phyloP scores from a whole-genome alignment of 257 asterid species.

The Cruciata laevipes region DNA sequence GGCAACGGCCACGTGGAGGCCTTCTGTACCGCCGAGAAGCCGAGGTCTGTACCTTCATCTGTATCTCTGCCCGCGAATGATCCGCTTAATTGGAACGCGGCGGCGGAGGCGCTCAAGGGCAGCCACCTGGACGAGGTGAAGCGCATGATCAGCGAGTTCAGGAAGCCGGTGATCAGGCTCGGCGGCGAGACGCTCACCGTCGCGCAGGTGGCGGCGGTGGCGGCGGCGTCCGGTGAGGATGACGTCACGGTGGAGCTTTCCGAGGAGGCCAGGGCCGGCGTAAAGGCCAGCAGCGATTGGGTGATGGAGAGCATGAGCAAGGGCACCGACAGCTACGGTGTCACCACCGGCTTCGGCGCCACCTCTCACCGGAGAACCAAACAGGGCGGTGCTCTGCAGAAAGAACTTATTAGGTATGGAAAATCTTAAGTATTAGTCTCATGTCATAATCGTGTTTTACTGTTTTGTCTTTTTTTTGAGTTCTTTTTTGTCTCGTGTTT shows the following conservation, averaged over 20 bases:
- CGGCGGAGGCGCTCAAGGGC: constrained; percentile 34
- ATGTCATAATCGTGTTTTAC: not conserved
- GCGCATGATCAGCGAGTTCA: constrained; percentile 31
- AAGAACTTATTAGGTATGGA: constrained; percentile 32
- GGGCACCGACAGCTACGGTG: constrained; percentile 37
- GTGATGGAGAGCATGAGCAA: constrained; percentile 31
- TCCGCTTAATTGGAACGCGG: constrained; percentile 34
- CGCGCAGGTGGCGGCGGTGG: constrained; percentile 37
- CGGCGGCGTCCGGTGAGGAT: constrained; percentile 7
- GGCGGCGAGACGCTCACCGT: constrained; percentile 36
- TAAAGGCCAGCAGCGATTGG: constrained; percentile 44
- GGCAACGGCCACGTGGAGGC: not conserved
- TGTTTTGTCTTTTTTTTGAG: not conserved
- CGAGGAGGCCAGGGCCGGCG: constrained; percentile 33
- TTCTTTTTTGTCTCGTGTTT: not conserved
- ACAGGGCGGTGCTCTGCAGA: constrained; percentile 37
- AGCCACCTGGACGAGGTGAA: constrained; percentile 34
- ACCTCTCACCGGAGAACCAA: constrained; percentile 38
- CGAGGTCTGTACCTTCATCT: not conserved
- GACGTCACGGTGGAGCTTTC: constrained; percentile 27
- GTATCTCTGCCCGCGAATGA: constrained; percentile 1
- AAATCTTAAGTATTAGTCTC: not conserved
- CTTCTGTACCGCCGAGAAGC: constrained; percentile 5
- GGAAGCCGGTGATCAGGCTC: constrained; percentile 25
- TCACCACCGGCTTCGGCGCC: constrained; percentile 44